Percentiles rank a stretch among this genome's conserved stretches.
Conservation (phyloP, 805 yeast species). For the Nadsonia fulvescens region DNA sequence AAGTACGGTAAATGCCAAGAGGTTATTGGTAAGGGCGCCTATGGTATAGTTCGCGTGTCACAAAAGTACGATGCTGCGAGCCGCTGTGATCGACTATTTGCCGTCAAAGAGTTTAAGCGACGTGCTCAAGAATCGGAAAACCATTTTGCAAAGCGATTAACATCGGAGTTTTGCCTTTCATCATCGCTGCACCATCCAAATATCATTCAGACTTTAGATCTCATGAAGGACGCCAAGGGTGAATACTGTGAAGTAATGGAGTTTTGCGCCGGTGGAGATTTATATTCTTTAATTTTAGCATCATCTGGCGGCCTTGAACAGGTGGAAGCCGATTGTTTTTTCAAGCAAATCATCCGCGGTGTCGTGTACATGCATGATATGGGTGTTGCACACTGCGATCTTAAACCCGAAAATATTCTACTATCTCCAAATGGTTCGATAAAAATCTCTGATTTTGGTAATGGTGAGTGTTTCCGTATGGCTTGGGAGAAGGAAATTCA, state of each 20-base stretch:
- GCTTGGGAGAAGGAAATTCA: conserved; percentile 68
- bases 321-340: conserved; percentile 69
- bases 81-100: conserved; percentile 31
- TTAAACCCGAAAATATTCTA: conserved; percentile 76
- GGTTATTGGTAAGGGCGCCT: conserved; percentile 80
- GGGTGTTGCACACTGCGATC: conserved; percentile 86
- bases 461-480: conserved; percentile 73
- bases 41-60: conserved; percentile 77
- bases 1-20: conserved; percentile 87
- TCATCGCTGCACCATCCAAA: conserved; percentile 56
- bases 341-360: conserved; percentile 71
- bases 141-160: conserved; percentile 48
- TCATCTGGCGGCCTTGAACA: conserved; percentile 35
- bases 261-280: conserved; percentile 75
- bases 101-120: conserved; percentile 57
- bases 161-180: conserved; percentile 80
- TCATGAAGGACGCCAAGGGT: conserved; percentile 52
- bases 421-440: conserved; percentile 45
- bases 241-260: conserved; percentile 84
- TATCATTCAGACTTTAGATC: conserved; percentile 57
- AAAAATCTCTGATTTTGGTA: conserved; percentile 73
- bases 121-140: conserved; percentile 37
- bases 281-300: conserved; percentile 40
- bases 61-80: conserved; percentile 33
- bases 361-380: conserved; percentile 68